A percentile compares a stretch with the other conserved stretches of the same genome.
Conservation (phyloP, 2,329 filamentous ascomycete species). For the Penicillium sp. region DNA sequence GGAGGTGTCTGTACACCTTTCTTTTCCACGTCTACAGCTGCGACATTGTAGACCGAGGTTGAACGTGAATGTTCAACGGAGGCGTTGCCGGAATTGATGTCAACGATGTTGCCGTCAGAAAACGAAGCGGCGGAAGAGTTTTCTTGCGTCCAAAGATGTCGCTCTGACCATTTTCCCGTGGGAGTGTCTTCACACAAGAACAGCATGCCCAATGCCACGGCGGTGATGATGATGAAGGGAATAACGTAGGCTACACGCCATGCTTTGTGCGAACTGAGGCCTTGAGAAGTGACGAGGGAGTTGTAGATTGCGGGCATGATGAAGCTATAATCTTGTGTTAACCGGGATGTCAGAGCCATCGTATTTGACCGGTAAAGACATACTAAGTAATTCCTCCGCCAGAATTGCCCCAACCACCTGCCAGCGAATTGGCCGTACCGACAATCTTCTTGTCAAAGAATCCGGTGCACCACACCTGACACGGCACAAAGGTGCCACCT, state of each 20-base stretch:
- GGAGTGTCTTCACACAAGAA: conserved; percentile 76
- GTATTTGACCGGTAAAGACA: background rate
- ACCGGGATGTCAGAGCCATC: background rate
- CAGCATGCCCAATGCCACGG: conserved; percentile 63
- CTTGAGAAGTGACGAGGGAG: conserved; percentile 59
- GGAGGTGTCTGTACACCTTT: conserved; percentile 26
- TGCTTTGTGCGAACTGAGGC: conserved; percentile 62
- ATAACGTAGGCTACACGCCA: conserved; percentile 85
- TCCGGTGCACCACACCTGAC: conserved; percentile 86
- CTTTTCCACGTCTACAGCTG: conserved; percentile 32
- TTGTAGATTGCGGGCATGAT: conserved; percentile 88
- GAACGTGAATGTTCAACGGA: conserved; percentile 23
- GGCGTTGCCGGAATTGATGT: conserved; percentile 25
- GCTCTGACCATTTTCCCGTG: conserved; percentile 73
- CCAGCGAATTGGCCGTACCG: conserved; percentile 79
- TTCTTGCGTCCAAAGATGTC: conserved; percentile 55
- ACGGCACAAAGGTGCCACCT: conserved; percentile 49
- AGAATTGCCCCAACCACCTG: conserved; percentile 79
- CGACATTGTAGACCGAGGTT: conserved; percentile 22
- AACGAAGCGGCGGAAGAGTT: conserved; percentile 13
- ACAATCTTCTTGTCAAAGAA: conserved; percentile 93
- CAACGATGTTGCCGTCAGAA: conserved; percentile 28
- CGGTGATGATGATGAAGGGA: conserved; percentile 70
- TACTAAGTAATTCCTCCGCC: conserved; percentile 83
- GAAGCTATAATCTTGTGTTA: conserved; percentile 47